phyloP scores from a whole-genome alignment of 2,329 filamentous ascomycete species.

The Rhinocladiella mackenziei region DNA sequence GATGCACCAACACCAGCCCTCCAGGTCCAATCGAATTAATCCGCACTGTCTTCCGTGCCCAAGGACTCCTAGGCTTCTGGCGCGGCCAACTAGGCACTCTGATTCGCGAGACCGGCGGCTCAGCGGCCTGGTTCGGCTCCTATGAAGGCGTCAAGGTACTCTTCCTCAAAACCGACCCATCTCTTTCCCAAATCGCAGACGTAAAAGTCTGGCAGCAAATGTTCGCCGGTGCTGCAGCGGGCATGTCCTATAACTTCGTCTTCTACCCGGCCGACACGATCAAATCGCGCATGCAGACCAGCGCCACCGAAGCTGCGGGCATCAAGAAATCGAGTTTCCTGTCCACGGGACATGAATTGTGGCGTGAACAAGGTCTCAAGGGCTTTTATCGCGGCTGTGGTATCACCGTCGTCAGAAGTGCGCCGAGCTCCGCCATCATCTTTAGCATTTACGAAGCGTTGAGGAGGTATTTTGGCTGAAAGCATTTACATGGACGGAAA shows the following conservation, averaged over 20 bases:
- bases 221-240: slow-evolving; percentile 77
- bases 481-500: no score
- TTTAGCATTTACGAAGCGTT: slow-evolving; percentile 92
- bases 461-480: slow-evolving; percentile 62
- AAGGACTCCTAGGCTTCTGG: slow-evolving; percentile 87
- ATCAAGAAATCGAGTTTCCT: slow-evolving; percentile 60
- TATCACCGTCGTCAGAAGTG: slow-evolving; percentile 81
- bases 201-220: slow-evolving; percentile 84
- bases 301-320: slow-evolving; percentile 6
- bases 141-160: slow-evolving; percentile 75
- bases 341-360: slow-evolving; percentile 65
- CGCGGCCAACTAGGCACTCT: slow-evolving; percentile 89
- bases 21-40: slow-evolving; percentile 67
- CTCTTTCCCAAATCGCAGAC: slow-evolving; percentile 25
- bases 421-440: slow-evolving; percentile 95
- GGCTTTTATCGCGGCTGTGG: slow-evolving; percentile 93
- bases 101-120: slow-evolving; percentile 88
- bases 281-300: slow-evolving; percentile 93
- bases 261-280: slow-evolving; percentile 98
- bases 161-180: slow-evolving; percentile 59
- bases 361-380: slow-evolving; percentile 73
- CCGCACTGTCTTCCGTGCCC: slow-evolving; percentile 71
- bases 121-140: slow-evolving; percentile 89
- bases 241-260: slow-evolving; percentile 92
- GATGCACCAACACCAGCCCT: slow-evolving; percentile 44